Base-by-base conservation (phyloP, 345 rosid genomes). In the Salix arbutifolia region DNA sequence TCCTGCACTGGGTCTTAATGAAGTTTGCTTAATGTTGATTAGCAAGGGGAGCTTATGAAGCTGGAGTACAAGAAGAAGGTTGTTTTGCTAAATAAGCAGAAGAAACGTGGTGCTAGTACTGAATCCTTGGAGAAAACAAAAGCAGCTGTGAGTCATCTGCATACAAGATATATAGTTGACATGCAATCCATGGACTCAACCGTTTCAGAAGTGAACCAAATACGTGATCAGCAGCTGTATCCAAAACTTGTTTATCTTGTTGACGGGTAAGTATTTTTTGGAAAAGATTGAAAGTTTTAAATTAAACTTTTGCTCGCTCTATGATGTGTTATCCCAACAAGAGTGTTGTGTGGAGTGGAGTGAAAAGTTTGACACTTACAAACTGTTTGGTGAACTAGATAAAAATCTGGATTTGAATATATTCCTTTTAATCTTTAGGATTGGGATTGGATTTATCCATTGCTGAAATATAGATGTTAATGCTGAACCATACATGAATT, bases 101-200 rank as follows among this genome's bases (percentile, higher is more conserved):
- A 92, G 86, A 91, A 91, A 77, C 92, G 94, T 65, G 89, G 90
- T 64, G 88, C 90, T 33, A 82, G 86, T 84, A 83, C 88, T 46
- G 97, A 93, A 77, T 87, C 98, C n/a, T 78, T 93, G 80, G 98
- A 96, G 83, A 93, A 91, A 88, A 90, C 95, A 64, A 96, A 93
- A 80, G 98, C 97, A 17, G 97, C 95, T 1, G 99, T 93, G 50
- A 88, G 92, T 74, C 98, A 96, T 85, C 82, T 96, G 74, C 98
- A 93, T 72, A 93, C 98, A 0, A 90, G 91, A 84, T 96, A 93
- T 77, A 88, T 96, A 17, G 99, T 96, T 74, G 99, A 96, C 81
- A 93, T 96, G 99, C 99, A 96, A 69, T 93, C 99, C 21, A 89
- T 96, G 94, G 98, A 96, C 81, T 96, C 98, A 6, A 92, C 98